Conservation (phyloP, 495 filamentous ascomycete genomes). For the Parathielavia appendiculata region DNA sequence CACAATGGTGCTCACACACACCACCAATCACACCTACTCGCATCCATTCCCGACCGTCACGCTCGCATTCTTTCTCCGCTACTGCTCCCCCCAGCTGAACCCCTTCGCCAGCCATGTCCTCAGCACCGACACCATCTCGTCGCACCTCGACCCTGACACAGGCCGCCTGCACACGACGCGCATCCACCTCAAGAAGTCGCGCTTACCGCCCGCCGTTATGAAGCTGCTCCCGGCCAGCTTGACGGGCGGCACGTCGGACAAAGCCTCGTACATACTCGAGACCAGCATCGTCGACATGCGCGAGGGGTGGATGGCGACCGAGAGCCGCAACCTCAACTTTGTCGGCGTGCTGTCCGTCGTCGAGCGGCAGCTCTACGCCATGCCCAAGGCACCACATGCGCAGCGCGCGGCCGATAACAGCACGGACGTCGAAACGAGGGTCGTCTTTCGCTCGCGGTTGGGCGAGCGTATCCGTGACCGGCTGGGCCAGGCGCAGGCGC, state of each 20-base stretch:
- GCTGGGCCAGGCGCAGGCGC: conserved; percentile 27
- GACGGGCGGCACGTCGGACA: conserved; percentile 66
- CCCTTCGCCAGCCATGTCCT: conserved; percentile 93
- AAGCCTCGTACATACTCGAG: conserved; percentile 85
- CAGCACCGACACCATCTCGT: conserved; percentile 90
- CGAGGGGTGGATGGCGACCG: conserved; percentile 83
- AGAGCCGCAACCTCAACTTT: conserved; percentile 82
- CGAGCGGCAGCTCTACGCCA: conserved; percentile 73
- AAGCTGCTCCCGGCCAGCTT: conserved; percentile 70
- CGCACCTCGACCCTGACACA: conserved; percentile 70
- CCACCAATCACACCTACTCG: conserved; percentile 80
- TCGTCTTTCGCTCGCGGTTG: conserved; percentile 78
- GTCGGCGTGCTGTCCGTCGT: conserved; percentile 89
- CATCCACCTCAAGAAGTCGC: conserved; percentile 89
- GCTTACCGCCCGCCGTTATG: conserved; percentile 74
- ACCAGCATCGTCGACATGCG: conserved; percentile 82
- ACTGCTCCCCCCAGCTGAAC: conserved; percentile 68
- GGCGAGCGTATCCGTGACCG: conserved; percentile 62
- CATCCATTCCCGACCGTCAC: conserved; percentile 87
- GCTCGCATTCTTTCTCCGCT: conserved; percentile 97
- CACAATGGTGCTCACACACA: conserved; percentile 56
- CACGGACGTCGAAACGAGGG: conserved; percentile 77
- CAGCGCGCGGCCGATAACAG: conserved; percentile 39
- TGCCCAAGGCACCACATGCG: conserved; percentile 34
- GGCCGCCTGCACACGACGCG: conserved; percentile 82